A percentile compares a stretch with the other conserved stretches of the same genome.
Evolutionary conservation across 176 grass and related monocot species (phyloP).

Genomic region (Tillandsia leiboldiana): DNA sequence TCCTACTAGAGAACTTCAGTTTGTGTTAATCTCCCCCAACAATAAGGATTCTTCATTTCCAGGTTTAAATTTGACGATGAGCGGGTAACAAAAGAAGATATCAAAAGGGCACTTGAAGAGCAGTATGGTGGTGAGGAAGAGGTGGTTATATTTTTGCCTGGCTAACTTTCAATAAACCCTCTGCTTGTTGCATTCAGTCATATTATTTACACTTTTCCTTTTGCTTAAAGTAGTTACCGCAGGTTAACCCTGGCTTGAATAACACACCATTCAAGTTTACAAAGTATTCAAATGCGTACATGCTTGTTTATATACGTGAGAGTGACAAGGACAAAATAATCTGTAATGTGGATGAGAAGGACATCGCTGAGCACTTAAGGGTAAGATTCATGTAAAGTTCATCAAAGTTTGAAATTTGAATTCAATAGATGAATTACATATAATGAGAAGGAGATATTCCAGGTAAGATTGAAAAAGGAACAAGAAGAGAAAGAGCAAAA

Average conservation of each 20-base stretch:
- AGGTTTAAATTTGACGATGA: constrained; percentile 99
- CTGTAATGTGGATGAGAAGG: constrained; percentile 91
- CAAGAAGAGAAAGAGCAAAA: constrained; percentile 95
- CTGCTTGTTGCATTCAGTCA: background rate
- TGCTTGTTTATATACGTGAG: constrained; percentile 98
- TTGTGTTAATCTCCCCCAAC: constrained; percentile 5
- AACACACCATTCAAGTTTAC: constrained; percentile 89
- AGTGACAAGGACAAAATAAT: constrained; percentile 92
- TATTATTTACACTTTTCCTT: constrained; percentile 18
- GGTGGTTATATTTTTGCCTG: constrained; percentile 28
- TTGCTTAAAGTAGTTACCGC: constrained; percentile 46
- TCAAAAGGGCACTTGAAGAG: constrained; percentile 82
- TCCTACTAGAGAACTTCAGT: background rate
- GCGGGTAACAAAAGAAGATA: constrained; percentile 92
- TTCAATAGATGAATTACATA: background rate
- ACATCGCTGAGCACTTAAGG: constrained; percentile 85
- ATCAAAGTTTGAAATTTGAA: background rate
- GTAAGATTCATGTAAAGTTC: constrained; percentile 20
- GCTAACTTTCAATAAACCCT: background rate
- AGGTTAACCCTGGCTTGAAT: constrained; percentile 84
- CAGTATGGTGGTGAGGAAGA: constrained; percentile 96
- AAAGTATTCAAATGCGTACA: constrained; percentile 91
- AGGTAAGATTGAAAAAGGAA: constrained; percentile 88
- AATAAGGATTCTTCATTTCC: constrained; percentile 10
- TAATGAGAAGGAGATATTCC: constrained; percentile 8